Base-by-base conservation (phyloP, 106 monocot genomes). In the Alisma plantagoaquatica region DNA sequence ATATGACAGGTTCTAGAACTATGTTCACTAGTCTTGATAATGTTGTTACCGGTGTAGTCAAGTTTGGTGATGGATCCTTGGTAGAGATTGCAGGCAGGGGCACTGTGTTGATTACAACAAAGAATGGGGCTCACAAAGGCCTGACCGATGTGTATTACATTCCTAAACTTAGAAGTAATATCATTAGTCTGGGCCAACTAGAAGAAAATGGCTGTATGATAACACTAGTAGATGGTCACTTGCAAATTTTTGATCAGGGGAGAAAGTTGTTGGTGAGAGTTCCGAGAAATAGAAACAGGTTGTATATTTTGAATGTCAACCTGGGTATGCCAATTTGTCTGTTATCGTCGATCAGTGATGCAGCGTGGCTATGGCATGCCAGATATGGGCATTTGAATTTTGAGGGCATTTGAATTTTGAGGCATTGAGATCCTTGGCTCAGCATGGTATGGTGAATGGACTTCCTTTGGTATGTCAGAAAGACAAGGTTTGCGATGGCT, bases 361-460 rank as follows among this genome's bases (percentile, higher is more conserved):
- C 21, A 18, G 45, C 45, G 3, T 61, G 47, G 60, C 10, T 5
- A 30, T 62, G 62, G 50, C 62, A 62, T 24, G 31, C 31, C n/a
- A 18, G 62, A 12, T 49, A 21, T 31, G n/a, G n/a, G n/a, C n/a
- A n/a, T n/a, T n/a, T n/a, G n/a, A n/a, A n/a, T n/a, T n/a, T n/a
- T n/a, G n/a, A n/a, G 50, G 62, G 19, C 62, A 62, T 6, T 11
- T 50, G 10, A 51, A 62, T 26, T 25, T 62, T 7, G 5, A 30
- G 1, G 31, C 49, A 5, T 27, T 56, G 18, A 25, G 20, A 21
- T 14, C 20, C 3, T 11, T 33, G 20, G 23, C 15, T 17, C 4
- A 43, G 24, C 15, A 23, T 9, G 23, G 18, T 16, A 57, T 57
- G 57, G 42, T 57, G 24, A 10, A 18, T 11, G 57, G 24, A 1